These are phyloP conservation scores for Cercospora citrullina DNA, from an alignment of 2,329 filamentous ascomycete species.

Conservation along the genomic window DNA sequence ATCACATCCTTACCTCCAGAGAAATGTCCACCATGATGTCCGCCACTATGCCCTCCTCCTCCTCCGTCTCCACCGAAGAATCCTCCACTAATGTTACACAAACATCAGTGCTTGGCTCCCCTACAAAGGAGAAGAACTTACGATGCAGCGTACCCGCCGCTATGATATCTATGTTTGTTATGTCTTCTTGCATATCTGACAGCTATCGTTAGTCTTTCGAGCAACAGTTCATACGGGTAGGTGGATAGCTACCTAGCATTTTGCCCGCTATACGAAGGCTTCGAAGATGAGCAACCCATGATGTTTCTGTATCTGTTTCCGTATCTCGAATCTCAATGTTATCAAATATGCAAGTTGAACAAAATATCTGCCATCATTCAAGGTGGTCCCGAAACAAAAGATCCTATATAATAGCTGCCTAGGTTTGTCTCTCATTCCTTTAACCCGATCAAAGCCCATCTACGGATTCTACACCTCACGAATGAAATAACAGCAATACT, in stretches of 20 bases:
- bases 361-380: neutral
- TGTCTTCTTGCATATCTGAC: neutral
- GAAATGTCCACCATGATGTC: neutral
- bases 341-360: neutral
- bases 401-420: neutral
- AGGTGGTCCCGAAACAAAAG: neutral
- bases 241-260: neutral
- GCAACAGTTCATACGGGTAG: neutral
- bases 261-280: neutral
- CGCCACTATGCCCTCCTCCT: conserved; percentile 8
- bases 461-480: too few species aligned
- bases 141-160: neutral
- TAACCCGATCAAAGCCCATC: too few species aligned
- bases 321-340: neutral
- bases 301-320: neutral
- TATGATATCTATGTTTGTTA: neutral
- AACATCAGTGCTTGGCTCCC: neutral
- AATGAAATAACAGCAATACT: neutral
- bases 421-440: neutral
- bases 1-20: neutral
- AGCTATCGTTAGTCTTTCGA: neutral
- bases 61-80: neutral
- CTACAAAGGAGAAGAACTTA: neutral
- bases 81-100: neutral
- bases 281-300: neutral